Conservation (phyloP, 441 rosid genomes). For the Populus hybrid region DNA sequence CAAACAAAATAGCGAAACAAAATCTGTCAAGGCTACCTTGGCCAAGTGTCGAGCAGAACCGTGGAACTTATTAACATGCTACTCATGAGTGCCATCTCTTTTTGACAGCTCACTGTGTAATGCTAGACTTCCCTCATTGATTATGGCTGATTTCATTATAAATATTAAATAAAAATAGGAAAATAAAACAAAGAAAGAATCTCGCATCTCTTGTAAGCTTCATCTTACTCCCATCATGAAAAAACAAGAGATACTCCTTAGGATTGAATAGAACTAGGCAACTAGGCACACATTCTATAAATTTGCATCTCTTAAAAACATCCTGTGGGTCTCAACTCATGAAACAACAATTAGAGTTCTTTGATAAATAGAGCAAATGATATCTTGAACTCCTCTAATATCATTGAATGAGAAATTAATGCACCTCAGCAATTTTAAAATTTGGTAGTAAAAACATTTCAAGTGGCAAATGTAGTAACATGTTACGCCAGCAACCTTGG, state of each 20-base stretch:
- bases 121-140: neutral
- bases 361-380: neutral
- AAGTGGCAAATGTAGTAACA: neutral
- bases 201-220: neutral
- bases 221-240: neutral
- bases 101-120: too few relatives aligned
- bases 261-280: neutral
- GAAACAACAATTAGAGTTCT: neutral
- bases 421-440: neutral
- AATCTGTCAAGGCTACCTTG: neutral
- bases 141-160: neutral
- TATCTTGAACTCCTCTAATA: neutral
- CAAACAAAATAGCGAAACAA: neutral
- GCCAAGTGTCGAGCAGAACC: neutral
- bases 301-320: neutral
- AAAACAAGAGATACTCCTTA: neutral
- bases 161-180: too few relatives aligned
- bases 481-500: neutral
- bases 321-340: neutral
- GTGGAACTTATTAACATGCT: neutral
- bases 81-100: neutral
- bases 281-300: neutral
- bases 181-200: neutral
- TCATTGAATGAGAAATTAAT: neutral
- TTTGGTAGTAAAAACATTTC: neutral